Evolutionary conservation across 2,329 filamentous ascomycete genomes (phyloP).

Genomic region (Aureobasidium pullulans): DNA sequence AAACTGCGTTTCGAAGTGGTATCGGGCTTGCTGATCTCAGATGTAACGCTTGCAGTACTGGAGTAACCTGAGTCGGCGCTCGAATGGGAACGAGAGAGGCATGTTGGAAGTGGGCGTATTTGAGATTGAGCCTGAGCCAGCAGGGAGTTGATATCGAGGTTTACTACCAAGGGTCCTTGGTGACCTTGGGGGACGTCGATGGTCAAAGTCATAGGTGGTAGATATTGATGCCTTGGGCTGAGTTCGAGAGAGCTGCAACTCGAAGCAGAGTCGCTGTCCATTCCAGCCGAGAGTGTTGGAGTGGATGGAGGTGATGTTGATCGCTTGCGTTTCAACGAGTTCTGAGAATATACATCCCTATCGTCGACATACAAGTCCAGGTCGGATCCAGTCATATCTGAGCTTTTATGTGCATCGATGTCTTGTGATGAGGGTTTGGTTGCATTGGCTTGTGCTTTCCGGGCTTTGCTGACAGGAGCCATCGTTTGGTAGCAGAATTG

Average conservation of each 20-base stretch:
- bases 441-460: not conserved
- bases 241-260: constrained; percentile 19
- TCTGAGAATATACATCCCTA: constrained; percentile 22
- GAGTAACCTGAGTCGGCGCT: constrained; percentile 8
- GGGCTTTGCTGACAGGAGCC: not conserved
- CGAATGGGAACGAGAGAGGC: not conserved
- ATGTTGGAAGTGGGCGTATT: not conserved
- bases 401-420: not conserved
- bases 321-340: constrained; percentile 25
- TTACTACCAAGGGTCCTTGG: constrained; percentile 38
- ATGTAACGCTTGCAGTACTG: constrained; percentile 4
- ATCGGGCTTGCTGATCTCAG: constrained; percentile 3
- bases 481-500: not conserved
- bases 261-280: constrained; percentile 25
- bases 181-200: constrained; percentile 40
- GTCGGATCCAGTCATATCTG: constrained; percentile 26
- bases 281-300: constrained; percentile 25
- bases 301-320: constrained; percentile 21
- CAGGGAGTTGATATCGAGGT: constrained; percentile 27
- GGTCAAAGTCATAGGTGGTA: constrained; percentile 32
- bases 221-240: constrained; percentile 11
- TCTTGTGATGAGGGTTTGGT: not conserved
- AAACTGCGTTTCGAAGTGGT: constrained; percentile 21
- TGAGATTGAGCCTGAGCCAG: not conserved
- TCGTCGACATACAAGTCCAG: constrained; percentile 28